Evolutionary conservation across 495 filamentous ascomycete species (phyloP).

Genomic region (Penicillium cataractarum): DNA sequence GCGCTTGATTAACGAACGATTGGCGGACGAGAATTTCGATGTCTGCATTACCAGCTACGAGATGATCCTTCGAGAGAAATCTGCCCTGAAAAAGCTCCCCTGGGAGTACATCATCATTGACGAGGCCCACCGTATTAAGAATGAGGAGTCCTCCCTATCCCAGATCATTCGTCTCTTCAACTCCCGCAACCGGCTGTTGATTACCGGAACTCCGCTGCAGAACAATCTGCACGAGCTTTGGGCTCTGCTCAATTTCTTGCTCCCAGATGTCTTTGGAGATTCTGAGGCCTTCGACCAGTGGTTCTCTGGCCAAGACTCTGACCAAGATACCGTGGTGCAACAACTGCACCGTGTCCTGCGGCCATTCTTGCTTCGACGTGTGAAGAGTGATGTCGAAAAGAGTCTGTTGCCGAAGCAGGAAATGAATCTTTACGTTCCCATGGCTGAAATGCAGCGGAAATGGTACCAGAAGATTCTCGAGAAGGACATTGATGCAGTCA

Average conservation of each 20-base stretch:
- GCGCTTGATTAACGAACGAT: slow-evolving; percentile 83
- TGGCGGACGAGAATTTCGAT: slow-evolving; percentile 90
- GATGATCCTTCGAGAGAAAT: slow-evolving; percentile 94
- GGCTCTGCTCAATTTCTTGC: slow-evolving; percentile 94
- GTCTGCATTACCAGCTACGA: slow-evolving; percentile 96
- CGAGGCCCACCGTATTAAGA: slow-evolving; percentile 98
- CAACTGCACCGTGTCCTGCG: slow-evolving; percentile 93
- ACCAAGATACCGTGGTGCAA: slow-evolving; percentile 96
- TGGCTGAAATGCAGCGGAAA: slow-evolving; percentile 98
- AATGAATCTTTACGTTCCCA: slow-evolving; percentile 94
- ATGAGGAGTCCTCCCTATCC: slow-evolving; percentile 95
- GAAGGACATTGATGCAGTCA: slow-evolving; percentile 99
- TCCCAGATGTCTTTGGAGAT: slow-evolving; percentile 97
- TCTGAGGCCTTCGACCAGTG: slow-evolving; percentile 98
- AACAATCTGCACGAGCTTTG: slow-evolving; percentile 99
- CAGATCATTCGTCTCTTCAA: slow-evolving; percentile 98
- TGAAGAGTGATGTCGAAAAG: slow-evolving; percentile 99
- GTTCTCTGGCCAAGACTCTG: slow-evolving; percentile 87
- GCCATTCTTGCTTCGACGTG: slow-evolving; percentile 92
- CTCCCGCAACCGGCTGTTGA: slow-evolving; percentile 91
- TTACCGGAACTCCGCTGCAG: slow-evolving; percentile 96
- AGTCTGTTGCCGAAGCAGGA: slow-evolving; percentile 97
- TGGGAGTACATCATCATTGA: slow-evolving; percentile 99
- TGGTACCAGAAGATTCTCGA: slow-evolving; percentile 99
- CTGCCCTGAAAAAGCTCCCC: slow-evolving; percentile 93